These are phyloP conservation scores for Aurifilum marmelostoma DNA, from an alignment of 2,329 filamentous ascomycete genomes.

Conservation along the genomic window DNA sequence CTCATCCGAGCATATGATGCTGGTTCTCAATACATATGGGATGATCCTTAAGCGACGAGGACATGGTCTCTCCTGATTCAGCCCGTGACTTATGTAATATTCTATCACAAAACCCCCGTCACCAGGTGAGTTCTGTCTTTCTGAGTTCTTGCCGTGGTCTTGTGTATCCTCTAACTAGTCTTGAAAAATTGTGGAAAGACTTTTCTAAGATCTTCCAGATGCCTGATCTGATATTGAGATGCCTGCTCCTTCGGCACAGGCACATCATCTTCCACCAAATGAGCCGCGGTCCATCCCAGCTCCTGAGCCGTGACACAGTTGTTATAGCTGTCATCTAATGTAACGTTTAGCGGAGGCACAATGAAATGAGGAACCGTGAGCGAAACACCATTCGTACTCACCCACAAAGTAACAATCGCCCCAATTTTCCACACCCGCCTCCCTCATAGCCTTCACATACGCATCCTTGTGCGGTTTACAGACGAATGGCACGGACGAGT, in stretches of 20 bases:
- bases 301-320: conserved; percentile 80
- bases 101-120: neutral
- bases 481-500: conserved; percentile 70
- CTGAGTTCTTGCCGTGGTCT: neutral
- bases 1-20: neutral
- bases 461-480: conserved; percentile 87
- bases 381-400: conserved; percentile 49
- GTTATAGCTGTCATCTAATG: conserved; percentile 77
- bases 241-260: conserved; percentile 65
- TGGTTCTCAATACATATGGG: neutral
- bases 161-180: conserved; percentile 24
- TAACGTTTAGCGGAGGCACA: neutral
- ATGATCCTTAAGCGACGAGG: neutral
- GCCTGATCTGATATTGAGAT: conserved; percentile 74
- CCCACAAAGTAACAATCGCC: conserved; percentile 91
- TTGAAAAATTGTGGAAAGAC: conserved; percentile 89
- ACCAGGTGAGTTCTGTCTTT: conserved; percentile 12
- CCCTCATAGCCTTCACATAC: conserved; percentile 85
- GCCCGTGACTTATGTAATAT: neutral
- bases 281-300: conserved; percentile 84
- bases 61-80: neutral
- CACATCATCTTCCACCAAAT: conserved; percentile 80
- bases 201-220: conserved; percentile 73
- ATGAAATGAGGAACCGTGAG: no score
- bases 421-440: conserved; percentile 70